A percentile compares a stretch with the other conserved stretches of the same genome.
Conservation (phyloP, 306 rosid species). For the Alnus rubra region DNA sequence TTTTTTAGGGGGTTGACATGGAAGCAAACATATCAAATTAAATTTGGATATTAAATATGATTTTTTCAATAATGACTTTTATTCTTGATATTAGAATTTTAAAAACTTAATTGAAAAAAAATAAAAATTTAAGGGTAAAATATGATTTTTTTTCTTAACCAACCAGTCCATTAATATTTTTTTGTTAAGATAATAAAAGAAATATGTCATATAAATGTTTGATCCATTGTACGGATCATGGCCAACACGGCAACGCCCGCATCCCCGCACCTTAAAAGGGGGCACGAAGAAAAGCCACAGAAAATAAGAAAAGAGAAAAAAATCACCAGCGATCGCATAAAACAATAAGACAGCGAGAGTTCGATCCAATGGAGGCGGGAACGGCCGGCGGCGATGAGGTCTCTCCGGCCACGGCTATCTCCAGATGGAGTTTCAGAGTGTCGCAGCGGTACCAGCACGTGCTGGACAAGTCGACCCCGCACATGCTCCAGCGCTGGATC, state of each 20-base stretch:
- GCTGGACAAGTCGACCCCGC: constrained; percentile 76
- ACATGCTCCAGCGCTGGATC: constrained; percentile 69
- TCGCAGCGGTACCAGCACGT: constrained; percentile 71
- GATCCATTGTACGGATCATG: no score
- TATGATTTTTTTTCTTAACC: no score
- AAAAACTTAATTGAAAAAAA: no score
- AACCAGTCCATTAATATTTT: no score
- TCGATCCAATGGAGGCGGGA: constrained; percentile 50
- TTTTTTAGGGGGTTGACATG: no score
- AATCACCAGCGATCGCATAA: not conserved
- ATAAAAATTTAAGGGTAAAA: no score
- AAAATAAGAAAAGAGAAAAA: not conserved
- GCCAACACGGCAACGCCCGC: not conserved
- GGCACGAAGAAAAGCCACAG: not conserved
- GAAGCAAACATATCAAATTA: no score
- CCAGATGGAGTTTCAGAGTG: constrained; percentile 58
- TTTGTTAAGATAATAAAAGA: no score
- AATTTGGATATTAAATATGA: no score
- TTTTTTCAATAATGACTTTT: no score
- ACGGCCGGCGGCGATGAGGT: constrained; percentile 42
- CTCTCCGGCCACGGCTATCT: constrained; percentile 45
- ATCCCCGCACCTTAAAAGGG: not conserved
- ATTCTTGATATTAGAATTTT: no score
- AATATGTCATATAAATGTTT: no score
- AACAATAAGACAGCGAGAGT: not conserved